phyloP scores from a whole-genome alignment of 2,329 filamentous ascomycete species.

The Didymella sp. region DNA sequence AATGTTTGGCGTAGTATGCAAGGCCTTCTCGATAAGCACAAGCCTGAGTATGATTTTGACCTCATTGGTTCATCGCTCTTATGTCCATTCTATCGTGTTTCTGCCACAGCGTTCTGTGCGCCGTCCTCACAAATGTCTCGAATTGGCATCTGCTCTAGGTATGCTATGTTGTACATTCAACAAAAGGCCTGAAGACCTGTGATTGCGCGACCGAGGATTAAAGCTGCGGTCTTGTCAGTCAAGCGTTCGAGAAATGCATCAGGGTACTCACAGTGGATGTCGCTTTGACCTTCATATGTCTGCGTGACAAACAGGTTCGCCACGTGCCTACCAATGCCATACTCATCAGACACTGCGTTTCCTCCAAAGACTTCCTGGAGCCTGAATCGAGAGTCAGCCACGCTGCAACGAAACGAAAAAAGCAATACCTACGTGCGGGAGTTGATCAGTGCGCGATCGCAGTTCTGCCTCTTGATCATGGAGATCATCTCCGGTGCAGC shows the following conservation, averaged over 20 bases:
- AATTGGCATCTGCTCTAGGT: background rate
- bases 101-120: background rate
- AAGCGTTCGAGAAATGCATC: constrained; percentile 2
- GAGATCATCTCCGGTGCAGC: constrained; percentile 93
- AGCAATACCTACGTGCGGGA: constrained; percentile 65
- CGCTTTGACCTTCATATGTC: constrained; percentile 97
- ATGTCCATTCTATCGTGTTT: background rate
- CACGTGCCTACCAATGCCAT: constrained; percentile 91
- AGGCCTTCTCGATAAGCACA: constrained; percentile 1
- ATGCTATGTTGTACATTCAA: constrained; percentile 47
- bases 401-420: background rate
- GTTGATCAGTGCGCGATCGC: constrained; percentile 83
- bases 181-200: constrained; percentile 80
- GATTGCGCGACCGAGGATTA: constrained; percentile 61
- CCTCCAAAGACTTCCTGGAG: constrained; percentile 97
- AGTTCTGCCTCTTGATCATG: constrained; percentile 98
- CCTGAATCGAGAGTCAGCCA: constrained; percentile 47
- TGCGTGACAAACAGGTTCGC: constrained; percentile 96
- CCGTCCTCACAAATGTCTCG: background rate
- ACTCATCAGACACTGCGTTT: constrained; percentile 98
- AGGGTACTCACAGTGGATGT: constrained; percentile 82
- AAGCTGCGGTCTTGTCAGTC: constrained; percentile 48
- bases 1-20: constrained; percentile 7
- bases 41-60: background rate
- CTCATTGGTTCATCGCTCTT: constrained; percentile 5